Percentiles rank a stretch among this genome's conserved stretches.
Evolutionary conservation across 176 grass and related monocot species (phyloP).

Genomic region (Panicum miliaceum): DNA sequence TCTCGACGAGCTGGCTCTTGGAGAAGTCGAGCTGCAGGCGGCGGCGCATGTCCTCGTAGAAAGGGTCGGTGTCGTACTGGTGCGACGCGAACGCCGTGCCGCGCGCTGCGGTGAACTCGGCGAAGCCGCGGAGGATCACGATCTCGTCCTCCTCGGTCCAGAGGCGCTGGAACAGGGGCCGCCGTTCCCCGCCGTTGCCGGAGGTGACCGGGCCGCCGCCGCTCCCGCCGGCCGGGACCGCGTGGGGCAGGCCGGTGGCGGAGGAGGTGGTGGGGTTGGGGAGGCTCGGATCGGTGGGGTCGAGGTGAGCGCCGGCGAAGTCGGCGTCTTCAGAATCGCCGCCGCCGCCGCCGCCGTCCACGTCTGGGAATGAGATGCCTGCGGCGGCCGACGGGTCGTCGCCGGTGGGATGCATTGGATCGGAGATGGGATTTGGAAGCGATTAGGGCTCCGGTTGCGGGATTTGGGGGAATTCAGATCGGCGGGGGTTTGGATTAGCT

Average conservation of each 20-base stretch:
- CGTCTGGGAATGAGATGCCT: slow-evolving; percentile 48
- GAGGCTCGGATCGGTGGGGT: slow-evolving; percentile 35
- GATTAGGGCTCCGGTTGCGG: slow-evolving; percentile 32
- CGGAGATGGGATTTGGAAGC: slow-evolving; percentile 29
- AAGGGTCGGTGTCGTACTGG: slow-evolving; percentile 96
- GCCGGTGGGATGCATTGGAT: slow-evolving; percentile 50
- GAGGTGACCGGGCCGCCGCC: slow-evolving; percentile 40
- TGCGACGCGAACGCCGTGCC: slow-evolving; percentile 97
- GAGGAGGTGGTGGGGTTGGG: slow-evolving; percentile 31
- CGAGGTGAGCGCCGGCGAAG: slow-evolving; percentile 42
- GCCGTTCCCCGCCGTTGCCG: slow-evolving; percentile 59
- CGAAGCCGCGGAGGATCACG: slow-evolving; percentile 81
- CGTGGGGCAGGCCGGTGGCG: slow-evolving; percentile 31
- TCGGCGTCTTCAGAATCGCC: slow-evolving; percentile 64
- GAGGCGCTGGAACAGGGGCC: slow-evolving; percentile 85
- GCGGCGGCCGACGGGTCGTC: slow-evolving; percentile 36
- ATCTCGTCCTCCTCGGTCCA: slow-evolving; percentile 99
- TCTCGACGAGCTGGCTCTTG: slow-evolving; percentile 99
- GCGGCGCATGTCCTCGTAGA: slow-evolving; percentile 93
- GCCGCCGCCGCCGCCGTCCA: slow-evolving; percentile 41
- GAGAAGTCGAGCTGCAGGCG: slow-evolving; percentile 92
- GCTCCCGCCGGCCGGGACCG: slow-evolving; percentile 17
- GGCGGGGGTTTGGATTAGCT: slow-evolving; percentile 34
- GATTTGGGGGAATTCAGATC: slow-evolving; percentile 45
- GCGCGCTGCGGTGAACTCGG: slow-evolving; percentile 82